Percentiles rank a stretch among this genome's conserved stretches.
Evolutionary conservation across 106 monocot genomes (phyloP).

Genomic region (Agapanthus africanus): DNA sequence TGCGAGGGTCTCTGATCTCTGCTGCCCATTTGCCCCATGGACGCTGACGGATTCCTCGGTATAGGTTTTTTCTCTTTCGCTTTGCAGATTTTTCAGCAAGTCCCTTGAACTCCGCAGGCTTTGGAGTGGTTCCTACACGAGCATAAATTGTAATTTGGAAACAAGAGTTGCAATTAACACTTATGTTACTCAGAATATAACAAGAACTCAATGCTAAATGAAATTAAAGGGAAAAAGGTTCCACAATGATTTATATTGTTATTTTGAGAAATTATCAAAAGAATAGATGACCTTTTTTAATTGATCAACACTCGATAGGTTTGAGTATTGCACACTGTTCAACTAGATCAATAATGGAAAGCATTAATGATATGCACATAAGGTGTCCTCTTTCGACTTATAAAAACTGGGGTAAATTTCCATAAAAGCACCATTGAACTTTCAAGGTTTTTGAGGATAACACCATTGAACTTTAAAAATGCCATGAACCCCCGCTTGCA

Average conservation of each 20-base stretch:
- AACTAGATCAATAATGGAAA: no score
- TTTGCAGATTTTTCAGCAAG: conserved; percentile 15
- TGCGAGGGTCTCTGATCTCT: conserved; percentile 52
- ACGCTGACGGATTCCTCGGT: conserved; percentile 49
- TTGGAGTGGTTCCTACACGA: not conserved
- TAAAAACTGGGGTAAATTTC: no score
- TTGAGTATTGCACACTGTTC: no score
- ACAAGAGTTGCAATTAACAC: not conserved
- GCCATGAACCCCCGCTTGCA: no score
- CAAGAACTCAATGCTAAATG: no score
- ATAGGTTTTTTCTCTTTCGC: conserved; percentile 50
- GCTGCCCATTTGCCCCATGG: conserved; percentile 70
- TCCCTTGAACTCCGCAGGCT: conserved; percentile 12
- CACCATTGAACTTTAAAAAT: no score
- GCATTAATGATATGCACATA: no score
- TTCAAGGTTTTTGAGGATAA: no score
- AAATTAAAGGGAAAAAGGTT: not conserved
- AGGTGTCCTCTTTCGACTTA: no score
- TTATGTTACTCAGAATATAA: not conserved
- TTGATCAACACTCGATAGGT: no score
- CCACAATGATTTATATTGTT: not conserved
- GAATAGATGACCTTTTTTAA: no score
- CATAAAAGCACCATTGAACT: no score
- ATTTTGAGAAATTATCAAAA: not conserved
- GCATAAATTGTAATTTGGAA: not conserved